Conservation (phyloP, 2,329 filamentous ascomycete genomes). For the Camillea tinctor region DNA sequence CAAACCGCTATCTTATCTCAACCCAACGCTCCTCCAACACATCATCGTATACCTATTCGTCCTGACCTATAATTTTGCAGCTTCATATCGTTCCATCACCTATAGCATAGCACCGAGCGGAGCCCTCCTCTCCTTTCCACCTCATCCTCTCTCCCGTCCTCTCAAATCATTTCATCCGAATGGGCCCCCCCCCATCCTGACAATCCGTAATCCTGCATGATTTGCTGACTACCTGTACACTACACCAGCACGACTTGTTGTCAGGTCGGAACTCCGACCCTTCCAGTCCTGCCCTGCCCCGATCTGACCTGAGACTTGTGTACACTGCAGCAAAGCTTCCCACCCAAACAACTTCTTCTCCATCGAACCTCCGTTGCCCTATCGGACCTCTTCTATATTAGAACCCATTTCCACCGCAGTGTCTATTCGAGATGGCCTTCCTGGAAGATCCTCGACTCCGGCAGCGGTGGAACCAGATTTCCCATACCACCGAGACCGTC, state of each 20-base stretch:
- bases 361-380: constrained; percentile 5
- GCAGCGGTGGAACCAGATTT: constrained; percentile 90
- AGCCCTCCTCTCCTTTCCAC: neutral
- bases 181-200: constrained; percentile 5
- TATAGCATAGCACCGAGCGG: too few relatives aligned
- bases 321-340: neutral
- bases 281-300: too few relatives aligned
- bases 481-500: constrained; percentile 84
- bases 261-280: constrained; percentile 15
- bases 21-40: neutral
- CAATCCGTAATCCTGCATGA: constrained; percentile 14
- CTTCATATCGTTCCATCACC: neutral
- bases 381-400: constrained; percentile 6
- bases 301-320: neutral
- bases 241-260: constrained; percentile 7
- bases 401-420: constrained; percentile 3
- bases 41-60: neutral
- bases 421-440: constrained; percentile 49
- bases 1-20: neutral
- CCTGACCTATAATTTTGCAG: neutral
- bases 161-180: neutral
- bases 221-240: constrained; percentile 16
- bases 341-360: constrained; percentile 1
- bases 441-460: constrained; percentile 83
- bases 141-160: neutral